Percentiles rank a stretch among this genome's conserved stretches.
Conservation (phyloP, 2,329 filamentous ascomycete genomes). For the Ascochyta rabiei region DNA sequence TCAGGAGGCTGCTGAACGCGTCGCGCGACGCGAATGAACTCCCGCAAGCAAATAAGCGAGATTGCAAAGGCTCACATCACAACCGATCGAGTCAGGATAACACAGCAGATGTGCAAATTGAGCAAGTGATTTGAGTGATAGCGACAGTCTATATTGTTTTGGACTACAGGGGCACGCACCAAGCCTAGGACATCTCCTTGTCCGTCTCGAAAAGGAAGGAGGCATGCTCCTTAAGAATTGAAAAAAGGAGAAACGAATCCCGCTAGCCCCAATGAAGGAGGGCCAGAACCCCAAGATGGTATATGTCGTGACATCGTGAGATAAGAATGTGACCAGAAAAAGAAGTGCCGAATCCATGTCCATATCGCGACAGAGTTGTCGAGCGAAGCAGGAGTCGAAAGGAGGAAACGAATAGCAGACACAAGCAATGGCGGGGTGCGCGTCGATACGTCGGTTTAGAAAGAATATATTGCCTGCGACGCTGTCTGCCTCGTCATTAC, state of each 20-base stretch:
- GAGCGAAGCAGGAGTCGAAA: slow-evolving; percentile 17
- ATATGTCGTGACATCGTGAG: slow-evolving; percentile 44
- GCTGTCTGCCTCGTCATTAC: slow-evolving; percentile 47
- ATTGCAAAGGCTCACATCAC: slow-evolving; percentile 14
- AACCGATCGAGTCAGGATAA: slow-evolving; percentile 6
- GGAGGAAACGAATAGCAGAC: slow-evolving; percentile 12
- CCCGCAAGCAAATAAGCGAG: slow-evolving; percentile 10
- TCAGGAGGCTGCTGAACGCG: background rate
- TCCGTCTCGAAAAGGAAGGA: slow-evolving; percentile 13
- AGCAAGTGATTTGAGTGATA: slow-evolving; percentile 14
- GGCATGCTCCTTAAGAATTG: slow-evolving; percentile 12
- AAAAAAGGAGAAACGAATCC: slow-evolving; percentile 28
- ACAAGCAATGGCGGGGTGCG: slow-evolving; percentile 36
- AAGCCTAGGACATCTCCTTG: slow-evolving; percentile 17
- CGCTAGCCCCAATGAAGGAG: slow-evolving; percentile 25
- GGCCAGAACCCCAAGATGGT: slow-evolving; percentile 31
- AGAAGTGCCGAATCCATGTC: slow-evolving; percentile 15
- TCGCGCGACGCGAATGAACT: slow-evolving; percentile 10
- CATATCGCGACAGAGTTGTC: slow-evolving; percentile 5
- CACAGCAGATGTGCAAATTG: slow-evolving; percentile 1
- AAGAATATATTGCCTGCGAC: slow-evolving; percentile 47
- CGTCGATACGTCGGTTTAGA: slow-evolving; percentile 34
- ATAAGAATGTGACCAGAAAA: slow-evolving; percentile 30
- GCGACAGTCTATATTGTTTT: slow-evolving; percentile 20
- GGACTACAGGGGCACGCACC: slow-evolving; percentile 10